Evolutionary conservation across 2,329 filamentous ascomycete species (phyloP), one percentile per base, ranked within the genome.

Genomic region (Diaporthe ampelina): DNA sequence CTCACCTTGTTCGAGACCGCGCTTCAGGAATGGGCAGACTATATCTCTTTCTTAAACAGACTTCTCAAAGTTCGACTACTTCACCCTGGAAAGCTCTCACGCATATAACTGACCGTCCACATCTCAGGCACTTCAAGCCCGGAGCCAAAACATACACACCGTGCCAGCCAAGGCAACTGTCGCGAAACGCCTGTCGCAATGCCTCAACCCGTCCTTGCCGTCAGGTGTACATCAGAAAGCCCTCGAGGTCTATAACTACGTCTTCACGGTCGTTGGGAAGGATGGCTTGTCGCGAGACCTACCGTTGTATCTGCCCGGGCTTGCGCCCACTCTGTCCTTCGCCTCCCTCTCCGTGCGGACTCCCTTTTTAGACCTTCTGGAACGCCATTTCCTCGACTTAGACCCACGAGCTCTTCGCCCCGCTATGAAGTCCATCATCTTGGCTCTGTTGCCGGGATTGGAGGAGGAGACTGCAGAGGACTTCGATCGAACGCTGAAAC

Each of bases 21-120:
- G 40, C 88, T 98, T 78, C 95, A 98, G 84, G 97, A 99, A 91
- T 99, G 97, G 97, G 97, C 97, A 65, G 97, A 99, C 85, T 99
- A 99, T 82, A 99, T 99, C 80, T 98, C 96, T 24, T 99, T 98
- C 82, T 86, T 99, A 73, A 97, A 94, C 81, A 92, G 95, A 76
- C 88, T 99, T 65, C 88, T 98, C 76, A 98, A 98, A 91, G 94
- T 95, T 21, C 21, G 65, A 35, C 24, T 37, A 35, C 43, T 50
- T 54, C 59, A 40, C 35, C 13, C 40, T 11, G 17, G 43, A 45
- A 24, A 48, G 74, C 74, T 70, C 63, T 73, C 68, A 58, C 57
- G 71, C 32, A 73, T 75, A 61, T 72, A 77, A 74, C 82, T 84
- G 74, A 83, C 75, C 68, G 19, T 24, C 21, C 59, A 67, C 73